Evolutionary conservation across 2,329 filamentous ascomycete genomes (phyloP), one percentile per base, ranked within the genome.

Genomic region (Hymenoscyphus infarciens): DNA sequence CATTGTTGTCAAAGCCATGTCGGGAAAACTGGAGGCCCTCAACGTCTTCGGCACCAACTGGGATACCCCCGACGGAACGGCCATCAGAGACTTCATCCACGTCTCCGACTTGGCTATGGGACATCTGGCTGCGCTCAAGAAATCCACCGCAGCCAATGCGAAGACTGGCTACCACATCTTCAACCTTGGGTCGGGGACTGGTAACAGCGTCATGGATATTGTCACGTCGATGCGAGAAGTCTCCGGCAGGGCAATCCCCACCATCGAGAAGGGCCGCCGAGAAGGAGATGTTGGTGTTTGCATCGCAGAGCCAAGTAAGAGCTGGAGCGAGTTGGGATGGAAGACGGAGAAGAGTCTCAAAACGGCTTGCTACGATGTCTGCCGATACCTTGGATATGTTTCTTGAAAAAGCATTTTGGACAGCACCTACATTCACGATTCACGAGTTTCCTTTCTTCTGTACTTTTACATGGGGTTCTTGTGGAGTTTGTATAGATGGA

Each of bases 81-180:
- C 85, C 1, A 79, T 88, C 38, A 82, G 86, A 33, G 86, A 88
- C 71, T 88, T 86, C 71, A 87, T 88, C 65, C 86, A 88, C 67
- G 86, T 88, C 38, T 82, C 80, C 15, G 86, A 88, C 71, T 79
- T 88, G 38, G 85, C 85, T 6, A 77, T 81, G 39, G 86, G 83
- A 2, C 86, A 88, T 72, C 81, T 87, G 35, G 83, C 85, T 4
- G 86, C 86, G 0, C 75, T 87, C 25, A 63, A 70, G 16, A 70
- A 77, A 33, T 71, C 75, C 29, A 72, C 71, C 29, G 70, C 72
- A 10, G 72, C 72, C 3, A 69, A 70, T 59, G 61, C 77, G 54
- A 67, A 65, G n/a, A 73, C 75, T 25, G 76, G 71, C 0, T 80
- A 77, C 67, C 74, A 77, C 25, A 74, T 77, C 2, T 80, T 76